Percentiles rank a stretch among this genome's conserved stretches.
Evolutionary conservation across 2,329 filamentous ascomycete genomes (phyloP).

Genomic region (Trichoderma cornu-damae): DNA sequence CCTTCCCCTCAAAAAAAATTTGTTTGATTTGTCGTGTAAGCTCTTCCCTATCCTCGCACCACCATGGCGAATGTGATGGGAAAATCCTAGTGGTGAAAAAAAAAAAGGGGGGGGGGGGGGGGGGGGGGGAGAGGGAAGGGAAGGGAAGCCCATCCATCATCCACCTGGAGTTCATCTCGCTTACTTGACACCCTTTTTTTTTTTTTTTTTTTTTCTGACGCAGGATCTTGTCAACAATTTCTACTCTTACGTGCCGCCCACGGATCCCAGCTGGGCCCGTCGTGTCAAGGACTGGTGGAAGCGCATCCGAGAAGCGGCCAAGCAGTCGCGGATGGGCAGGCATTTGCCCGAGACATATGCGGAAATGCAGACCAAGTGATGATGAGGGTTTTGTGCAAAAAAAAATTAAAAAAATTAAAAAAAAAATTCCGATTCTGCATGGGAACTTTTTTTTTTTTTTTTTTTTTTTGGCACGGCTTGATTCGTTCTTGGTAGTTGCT

Average conservation of each 20-base stretch:
- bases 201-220: too few species aligned
- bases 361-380: slow-evolving; percentile 31
- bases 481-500: not conserved
- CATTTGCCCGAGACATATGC: slow-evolving; percentile 32
- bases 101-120: too few species aligned
- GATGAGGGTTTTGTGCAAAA: not conserved
- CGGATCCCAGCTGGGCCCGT: slow-evolving; percentile 29
- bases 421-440: too few species aligned
- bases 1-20: too few species aligned
- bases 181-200: slow-evolving; percentile 17
- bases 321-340: slow-evolving; percentile 33
- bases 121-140: not conserved
- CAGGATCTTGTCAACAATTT: slow-evolving; percentile 33
- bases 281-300: slow-evolving; percentile 34
- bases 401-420: too few species aligned
- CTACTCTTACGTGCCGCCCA: slow-evolving; percentile 26
- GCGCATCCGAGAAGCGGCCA: slow-evolving; percentile 32
- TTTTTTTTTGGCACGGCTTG: too few species aligned
- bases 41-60: not conserved
- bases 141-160: not conserved
- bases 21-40: not conserved
- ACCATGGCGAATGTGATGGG: not conserved
- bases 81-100: not conserved
- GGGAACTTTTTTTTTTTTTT: too few species aligned
- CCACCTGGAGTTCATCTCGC: slow-evolving; percentile 2